Conservation (phyloP, 2,329 filamentous ascomycete genomes). For the Diaporthe citrichinensis region DNA sequence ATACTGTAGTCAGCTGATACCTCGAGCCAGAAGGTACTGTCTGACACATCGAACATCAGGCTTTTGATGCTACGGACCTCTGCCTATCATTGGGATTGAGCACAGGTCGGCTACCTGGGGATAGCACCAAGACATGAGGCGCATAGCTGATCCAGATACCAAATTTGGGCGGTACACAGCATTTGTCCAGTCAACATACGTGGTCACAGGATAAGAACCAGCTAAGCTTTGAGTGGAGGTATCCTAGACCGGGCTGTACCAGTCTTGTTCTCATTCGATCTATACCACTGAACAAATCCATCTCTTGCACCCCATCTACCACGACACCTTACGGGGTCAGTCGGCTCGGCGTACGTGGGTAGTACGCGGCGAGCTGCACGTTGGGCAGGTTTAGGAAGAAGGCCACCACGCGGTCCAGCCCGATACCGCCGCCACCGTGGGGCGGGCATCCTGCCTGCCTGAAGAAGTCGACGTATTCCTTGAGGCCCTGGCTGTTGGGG, state of each 20-base stretch:
- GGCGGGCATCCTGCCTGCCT: constrained; percentile 86
- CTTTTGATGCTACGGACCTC: background rate
- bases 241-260: background rate
- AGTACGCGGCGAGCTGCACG: constrained; percentile 71
- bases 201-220: background rate
- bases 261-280: constrained; percentile 5
- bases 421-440: constrained; percentile 91
- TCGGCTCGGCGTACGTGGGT: constrained; percentile 73
- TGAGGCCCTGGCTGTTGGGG: constrained; percentile 80
- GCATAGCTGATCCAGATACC: background rate
- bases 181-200: background rate
- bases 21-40: background rate
- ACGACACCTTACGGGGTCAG: constrained; percentile 60
- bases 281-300: background rate
- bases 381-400: constrained; percentile 73
- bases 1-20: background rate
- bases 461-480: constrained; percentile 91
- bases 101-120: background rate
- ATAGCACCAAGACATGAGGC: background rate
- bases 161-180: too few relatives aligned
- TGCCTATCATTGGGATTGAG: background rate
- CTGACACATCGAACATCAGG: background rate
- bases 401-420: constrained; percentile 86
- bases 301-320: background rate
- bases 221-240: background rate